Percentiles rank a stretch among this genome's conserved stretches.
These are phyloP conservation scores for Dictyostelium purpureum DNA, from an alignment of 78 protist species.

Conservation along the genomic window DNA sequence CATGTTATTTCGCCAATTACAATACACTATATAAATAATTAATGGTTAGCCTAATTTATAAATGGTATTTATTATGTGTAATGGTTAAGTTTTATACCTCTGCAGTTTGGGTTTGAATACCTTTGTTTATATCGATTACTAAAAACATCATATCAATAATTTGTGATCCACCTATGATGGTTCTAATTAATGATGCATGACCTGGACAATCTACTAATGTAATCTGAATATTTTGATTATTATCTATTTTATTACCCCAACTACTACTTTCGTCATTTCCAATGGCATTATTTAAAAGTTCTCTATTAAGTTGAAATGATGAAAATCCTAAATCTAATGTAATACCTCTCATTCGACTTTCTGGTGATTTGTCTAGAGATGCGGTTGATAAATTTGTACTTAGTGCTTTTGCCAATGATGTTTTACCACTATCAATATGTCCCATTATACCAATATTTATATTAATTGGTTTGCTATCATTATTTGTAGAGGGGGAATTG, in stretches of 20 bases:
- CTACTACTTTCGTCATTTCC: neutral
- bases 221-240: conserved; percentile 81
- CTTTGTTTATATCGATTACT: conserved; percentile 97
- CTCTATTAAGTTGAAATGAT: conserved; percentile 73
- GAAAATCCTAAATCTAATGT: conserved; percentile 99
- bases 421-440: conserved; percentile 98
- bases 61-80: neutral
- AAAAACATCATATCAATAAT: conserved; percentile 97
- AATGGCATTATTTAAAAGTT: neutral
- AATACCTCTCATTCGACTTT: conserved; percentile 96
- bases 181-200: conserved; percentile 98
- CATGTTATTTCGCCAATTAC: conserved; percentile 96
- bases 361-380: conserved; percentile 96
- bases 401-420: conserved; percentile 91
- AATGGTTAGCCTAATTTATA: neutral
- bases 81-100: too few relatives aligned
- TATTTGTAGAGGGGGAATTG: neutral
- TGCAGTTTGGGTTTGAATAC: conserved; percentile 99
- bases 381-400: conserved; percentile 93
- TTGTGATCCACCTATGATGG: conserved; percentile 99
- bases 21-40: conserved; percentile 81
- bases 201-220: conserved; percentile 99
- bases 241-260: neutral
- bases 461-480: conserved; percentile 27
- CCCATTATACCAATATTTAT: conserved; percentile 97